Conservation (phyloP, 176 grass and related monocot species). For the Dactylis glomerata region DNA sequence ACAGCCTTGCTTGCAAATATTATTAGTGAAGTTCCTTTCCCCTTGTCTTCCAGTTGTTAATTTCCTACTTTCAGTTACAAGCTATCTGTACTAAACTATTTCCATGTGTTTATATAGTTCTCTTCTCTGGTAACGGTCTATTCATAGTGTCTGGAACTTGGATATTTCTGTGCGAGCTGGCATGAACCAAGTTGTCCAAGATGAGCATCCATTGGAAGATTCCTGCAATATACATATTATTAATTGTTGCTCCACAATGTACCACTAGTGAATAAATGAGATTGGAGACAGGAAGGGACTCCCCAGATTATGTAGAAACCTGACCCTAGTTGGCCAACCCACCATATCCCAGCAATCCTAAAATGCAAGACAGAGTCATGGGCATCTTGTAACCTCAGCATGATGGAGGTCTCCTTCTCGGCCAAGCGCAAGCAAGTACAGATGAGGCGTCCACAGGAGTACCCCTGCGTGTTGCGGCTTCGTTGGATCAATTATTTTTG, state of each 20-base stretch:
- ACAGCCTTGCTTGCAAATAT: background rate
- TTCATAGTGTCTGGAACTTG: background rate
- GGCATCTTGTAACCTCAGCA: too few relatives aligned
- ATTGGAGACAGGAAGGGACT: background rate
- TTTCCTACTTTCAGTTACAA: background rate
- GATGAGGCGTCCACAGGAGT: slow-evolving; percentile 6
- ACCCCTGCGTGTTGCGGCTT: slow-evolving; percentile 19
- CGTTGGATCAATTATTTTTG: background rate
- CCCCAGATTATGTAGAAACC: background rate
- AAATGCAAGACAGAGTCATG: too few relatives aligned
- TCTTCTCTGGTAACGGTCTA: background rate
- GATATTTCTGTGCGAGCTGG: background rate
- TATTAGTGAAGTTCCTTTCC: background rate
- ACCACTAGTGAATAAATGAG: background rate
- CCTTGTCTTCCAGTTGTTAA: background rate
- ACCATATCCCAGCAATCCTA: background rate
- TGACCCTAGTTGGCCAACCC: background rate
- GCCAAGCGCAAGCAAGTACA: background rate
- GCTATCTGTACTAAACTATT: background rate
- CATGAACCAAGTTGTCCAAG: background rate
- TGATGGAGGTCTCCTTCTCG: too few relatives aligned
- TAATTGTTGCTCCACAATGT: background rate
- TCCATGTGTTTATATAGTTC: background rate
- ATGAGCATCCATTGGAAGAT: background rate
- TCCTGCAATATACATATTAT: background rate